Evolutionary conservation across 2,329 filamentous ascomycete genomes (phyloP).

Genomic region (Cercospora berteroae): DNA sequence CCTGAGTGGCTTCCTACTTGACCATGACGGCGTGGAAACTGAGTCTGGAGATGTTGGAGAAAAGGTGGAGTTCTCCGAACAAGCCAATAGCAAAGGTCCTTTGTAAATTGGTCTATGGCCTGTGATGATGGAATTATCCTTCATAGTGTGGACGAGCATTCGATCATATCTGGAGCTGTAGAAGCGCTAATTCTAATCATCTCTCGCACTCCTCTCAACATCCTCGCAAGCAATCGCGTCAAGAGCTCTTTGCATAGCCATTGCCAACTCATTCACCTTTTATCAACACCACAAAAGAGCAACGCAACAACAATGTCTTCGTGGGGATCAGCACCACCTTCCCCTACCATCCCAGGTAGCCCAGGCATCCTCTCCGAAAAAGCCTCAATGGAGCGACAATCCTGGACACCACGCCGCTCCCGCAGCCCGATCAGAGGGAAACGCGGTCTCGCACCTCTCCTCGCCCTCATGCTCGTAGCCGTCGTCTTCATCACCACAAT

Average conservation of each 20-base stretch:
- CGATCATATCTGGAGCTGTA: constrained; percentile 7
- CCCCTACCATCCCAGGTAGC: constrained; percentile 2
- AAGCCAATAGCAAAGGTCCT: constrained; percentile 3
- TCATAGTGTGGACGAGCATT: background rate
- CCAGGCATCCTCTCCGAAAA: constrained; percentile 11
- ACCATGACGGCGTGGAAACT: background rate
- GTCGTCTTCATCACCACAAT: constrained; percentile 17
- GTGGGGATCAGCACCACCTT: constrained; percentile 4
- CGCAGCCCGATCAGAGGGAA: constrained; percentile 15
- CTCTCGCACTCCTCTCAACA: background rate
- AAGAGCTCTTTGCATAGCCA: background rate
- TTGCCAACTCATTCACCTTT: background rate
- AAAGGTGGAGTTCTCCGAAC: constrained; percentile 5
- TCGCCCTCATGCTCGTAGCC: constrained; percentile 14
- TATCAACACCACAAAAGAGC: background rate
- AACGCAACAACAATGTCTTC: constrained; percentile 2
- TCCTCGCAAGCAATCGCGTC: background rate
- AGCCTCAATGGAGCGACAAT: background rate
- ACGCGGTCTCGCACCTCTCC: constrained; percentile 11
- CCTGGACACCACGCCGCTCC: constrained; percentile 6
- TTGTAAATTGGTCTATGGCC: background rate
- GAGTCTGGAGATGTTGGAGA: background rate
- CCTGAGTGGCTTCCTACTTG: background rate
- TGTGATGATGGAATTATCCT: background rate
- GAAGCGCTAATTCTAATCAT: background rate